Conservation (phyloP, 2,329 filamentous ascomycete genomes). For the Curvularia eragrostidis region DNA sequence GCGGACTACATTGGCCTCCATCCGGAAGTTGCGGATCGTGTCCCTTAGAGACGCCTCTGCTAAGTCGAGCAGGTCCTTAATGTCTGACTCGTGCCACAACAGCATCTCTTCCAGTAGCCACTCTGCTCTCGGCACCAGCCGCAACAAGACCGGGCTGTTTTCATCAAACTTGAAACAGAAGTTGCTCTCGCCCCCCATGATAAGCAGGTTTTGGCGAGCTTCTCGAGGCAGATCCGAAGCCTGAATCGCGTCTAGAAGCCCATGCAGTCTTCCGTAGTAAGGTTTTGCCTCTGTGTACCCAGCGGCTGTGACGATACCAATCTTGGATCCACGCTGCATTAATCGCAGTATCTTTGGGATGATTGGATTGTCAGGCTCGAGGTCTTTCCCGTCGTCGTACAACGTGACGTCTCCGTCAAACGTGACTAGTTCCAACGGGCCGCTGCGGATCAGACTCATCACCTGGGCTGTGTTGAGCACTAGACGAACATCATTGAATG, state of each 20-base stretch:
- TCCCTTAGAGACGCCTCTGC: slow-evolving; percentile 84
- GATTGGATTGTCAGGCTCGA: slow-evolving; percentile 77
- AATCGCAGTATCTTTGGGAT: slow-evolving; percentile 74
- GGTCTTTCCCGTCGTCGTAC: slow-evolving; percentile 80
- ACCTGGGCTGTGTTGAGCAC: slow-evolving; percentile 94
- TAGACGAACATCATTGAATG: slow-evolving; percentile 94
- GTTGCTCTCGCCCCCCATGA: slow-evolving; percentile 96
- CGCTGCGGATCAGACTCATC: slow-evolving; percentile 81
- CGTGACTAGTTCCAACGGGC: slow-evolving; percentile 82
- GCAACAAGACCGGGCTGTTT: slow-evolving; percentile 69
- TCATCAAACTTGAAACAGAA: slow-evolving; percentile 85
- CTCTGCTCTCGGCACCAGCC: slow-evolving; percentile 66
- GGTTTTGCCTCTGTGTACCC: slow-evolving; percentile 87
- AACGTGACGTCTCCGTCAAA: slow-evolving; percentile 98
- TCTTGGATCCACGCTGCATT: slow-evolving; percentile 76
- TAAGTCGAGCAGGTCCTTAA: slow-evolving; percentile 81
- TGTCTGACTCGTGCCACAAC: slow-evolving; percentile 76
- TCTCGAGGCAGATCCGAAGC: slow-evolving; percentile 67
- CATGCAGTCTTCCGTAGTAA: slow-evolving; percentile 87
- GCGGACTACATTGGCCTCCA: slow-evolving; percentile 80
- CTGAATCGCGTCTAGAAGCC: slow-evolving; percentile 80
- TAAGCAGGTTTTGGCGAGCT: slow-evolving; percentile 80
- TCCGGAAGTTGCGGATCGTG: slow-evolving; percentile 77
- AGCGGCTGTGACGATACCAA: slow-evolving; percentile 96
- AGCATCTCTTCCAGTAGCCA: slow-evolving; percentile 84